A percentile compares a stretch with the other conserved stretches of the same genome.
Evolutionary conservation across 352 stramenopile species (phyloP).

Genomic region (Phytophthora palmivora): DNA sequence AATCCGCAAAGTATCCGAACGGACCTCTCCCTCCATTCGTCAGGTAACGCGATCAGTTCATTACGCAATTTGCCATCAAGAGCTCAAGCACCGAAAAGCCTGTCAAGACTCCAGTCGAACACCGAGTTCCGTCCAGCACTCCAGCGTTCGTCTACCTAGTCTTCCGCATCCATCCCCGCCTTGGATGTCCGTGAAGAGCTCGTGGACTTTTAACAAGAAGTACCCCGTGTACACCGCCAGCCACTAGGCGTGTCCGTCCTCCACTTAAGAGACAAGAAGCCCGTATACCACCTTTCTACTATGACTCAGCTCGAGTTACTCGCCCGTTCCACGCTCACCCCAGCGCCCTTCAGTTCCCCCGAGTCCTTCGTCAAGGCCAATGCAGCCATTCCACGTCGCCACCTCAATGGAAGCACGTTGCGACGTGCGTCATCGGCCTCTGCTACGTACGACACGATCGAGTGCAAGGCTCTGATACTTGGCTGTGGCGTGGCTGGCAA

Average conservation of each 20-base stretch:
- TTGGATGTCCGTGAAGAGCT: constrained; percentile 86
- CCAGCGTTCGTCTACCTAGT: constrained; percentile 19
- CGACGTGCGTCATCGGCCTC: constrained; percentile 44
- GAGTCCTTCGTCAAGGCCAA: constrained; percentile 35
- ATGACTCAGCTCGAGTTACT: constrained; percentile 71
- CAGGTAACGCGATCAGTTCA: constrained; percentile 75
- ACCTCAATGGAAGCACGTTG: constrained; percentile 41
- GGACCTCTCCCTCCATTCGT: constrained; percentile 34
- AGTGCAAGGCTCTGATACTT: constrained; percentile 72
- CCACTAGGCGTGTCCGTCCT: constrained; percentile 50
- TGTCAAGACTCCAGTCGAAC: constrained; percentile 20
- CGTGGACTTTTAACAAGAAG: constrained; percentile 89
- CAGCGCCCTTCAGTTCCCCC: constrained; percentile 40
- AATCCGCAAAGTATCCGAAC: constrained; percentile 8
- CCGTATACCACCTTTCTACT: not conserved
- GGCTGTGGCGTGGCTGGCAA: constrained; percentile 84
- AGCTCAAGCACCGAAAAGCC: constrained; percentile 28
- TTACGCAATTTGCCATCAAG: constrained; percentile 59
- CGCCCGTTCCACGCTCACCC: constrained; percentile 24
- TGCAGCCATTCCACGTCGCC: constrained; percentile 38
- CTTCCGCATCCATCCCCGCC: constrained; percentile 27
- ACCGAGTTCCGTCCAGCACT: constrained; percentile 5
- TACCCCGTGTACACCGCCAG: constrained; percentile 76
- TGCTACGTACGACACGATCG: constrained; percentile 57
- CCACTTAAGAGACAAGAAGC: constrained; percentile 15